A percentile compares a stretch with the other conserved stretches of the same genome.
These are phyloP conservation scores for Aspergillus fructus DNA, from an alignment of 2,329 filamentous ascomycete species.

Conservation along the genomic window DNA sequence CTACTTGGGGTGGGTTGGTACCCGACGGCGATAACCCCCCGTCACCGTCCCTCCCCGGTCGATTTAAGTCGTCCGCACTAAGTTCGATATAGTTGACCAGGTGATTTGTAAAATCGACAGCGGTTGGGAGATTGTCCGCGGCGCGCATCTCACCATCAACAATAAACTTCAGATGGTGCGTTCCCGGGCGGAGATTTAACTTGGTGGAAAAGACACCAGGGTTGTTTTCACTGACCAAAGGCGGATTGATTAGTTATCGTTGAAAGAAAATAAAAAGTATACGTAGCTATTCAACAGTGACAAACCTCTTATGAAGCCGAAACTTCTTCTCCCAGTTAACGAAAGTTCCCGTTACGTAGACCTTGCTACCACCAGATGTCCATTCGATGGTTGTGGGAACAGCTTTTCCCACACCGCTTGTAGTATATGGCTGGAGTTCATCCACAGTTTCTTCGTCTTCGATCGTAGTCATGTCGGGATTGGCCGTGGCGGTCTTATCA, in stretches of 20 bases:
- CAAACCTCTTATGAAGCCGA: constrained; percentile 80
- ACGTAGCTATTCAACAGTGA: constrained; percentile 26
- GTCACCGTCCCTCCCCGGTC: constrained; percentile 36
- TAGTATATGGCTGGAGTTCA: constrained; percentile 63
- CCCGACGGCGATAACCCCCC: constrained; percentile 36
- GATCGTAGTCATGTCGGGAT: constrained; percentile 52
- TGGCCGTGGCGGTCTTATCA: constrained; percentile 55
- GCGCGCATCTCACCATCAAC: constrained; percentile 93
- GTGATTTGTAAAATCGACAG: constrained; percentile 96
- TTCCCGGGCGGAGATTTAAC: constrained; percentile 84
- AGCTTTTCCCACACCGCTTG: constrained; percentile 72
- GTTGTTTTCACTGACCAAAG: constrained; percentile 40
- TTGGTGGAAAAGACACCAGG: constrained; percentile 69
- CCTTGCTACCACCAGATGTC: constrained; percentile 77
- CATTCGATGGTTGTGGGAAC: constrained; percentile 86
- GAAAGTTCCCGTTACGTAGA: constrained; percentile 96
- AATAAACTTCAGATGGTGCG: constrained; percentile 94
- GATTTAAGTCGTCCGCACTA: constrained; percentile 66
- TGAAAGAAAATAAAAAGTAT: constrained; percentile 15
- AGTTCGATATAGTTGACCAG: constrained; percentile 98
- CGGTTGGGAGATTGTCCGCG: constrained; percentile 82
- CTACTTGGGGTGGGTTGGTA: constrained; percentile 46
- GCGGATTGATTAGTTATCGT: constrained; percentile 11
- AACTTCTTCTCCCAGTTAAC: constrained; percentile 97
- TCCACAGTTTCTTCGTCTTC: constrained; percentile 76